Conservation (phyloP, 352 stramenopile species). For the Saprolegnia diclina region DNA sequence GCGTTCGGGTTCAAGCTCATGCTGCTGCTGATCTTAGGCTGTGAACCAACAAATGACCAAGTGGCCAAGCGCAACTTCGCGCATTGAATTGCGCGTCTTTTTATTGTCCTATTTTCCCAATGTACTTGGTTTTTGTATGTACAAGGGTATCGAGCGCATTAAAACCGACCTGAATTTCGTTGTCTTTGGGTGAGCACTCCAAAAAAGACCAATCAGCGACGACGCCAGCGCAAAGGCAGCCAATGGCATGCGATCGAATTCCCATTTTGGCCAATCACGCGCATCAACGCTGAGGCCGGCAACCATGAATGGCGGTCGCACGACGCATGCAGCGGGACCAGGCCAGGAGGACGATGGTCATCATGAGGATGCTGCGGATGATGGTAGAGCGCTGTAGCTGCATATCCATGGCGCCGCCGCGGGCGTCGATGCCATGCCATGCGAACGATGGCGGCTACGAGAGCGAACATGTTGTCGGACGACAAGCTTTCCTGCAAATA, state of each 20-base stretch:
- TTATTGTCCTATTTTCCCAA: background rate
- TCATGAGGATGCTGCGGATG: no score
- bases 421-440: no score
- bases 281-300: no score
- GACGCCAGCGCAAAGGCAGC: background rate
- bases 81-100: background rate
- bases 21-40: background rate
- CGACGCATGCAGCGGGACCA: no score
- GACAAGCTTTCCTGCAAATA: no score
- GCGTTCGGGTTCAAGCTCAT: conserved; percentile 47
- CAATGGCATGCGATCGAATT: background rate
- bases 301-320: no score
- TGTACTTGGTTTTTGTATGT: background rate
- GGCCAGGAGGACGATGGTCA: no score
- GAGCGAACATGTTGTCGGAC: no score
- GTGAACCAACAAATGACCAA: background rate
- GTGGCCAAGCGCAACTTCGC: background rate
- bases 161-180: background rate
- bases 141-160: background rate
- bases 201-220: background rate
- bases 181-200: background rate
- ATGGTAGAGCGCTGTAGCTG: no score
- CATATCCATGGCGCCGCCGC: no score
- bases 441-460: no score
- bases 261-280: background rate